Base-by-base conservation (phyloP, 176 grass and related monocot genomes). In the Zizania latifolia region DNA sequence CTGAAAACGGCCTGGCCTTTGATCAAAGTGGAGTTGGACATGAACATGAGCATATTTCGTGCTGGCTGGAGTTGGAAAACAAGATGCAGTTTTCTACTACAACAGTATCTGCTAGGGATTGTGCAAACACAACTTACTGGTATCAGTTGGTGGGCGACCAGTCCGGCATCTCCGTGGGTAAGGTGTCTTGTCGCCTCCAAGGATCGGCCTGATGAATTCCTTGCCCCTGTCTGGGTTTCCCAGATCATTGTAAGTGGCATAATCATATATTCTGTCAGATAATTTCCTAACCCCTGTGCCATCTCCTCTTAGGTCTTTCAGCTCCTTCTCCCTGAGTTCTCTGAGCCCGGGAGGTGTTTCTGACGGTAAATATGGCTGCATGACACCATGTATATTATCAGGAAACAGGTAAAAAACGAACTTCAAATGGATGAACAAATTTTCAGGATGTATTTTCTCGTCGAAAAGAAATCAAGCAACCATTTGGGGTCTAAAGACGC, bases 351-450 rank as follows among this genome's bases (percentile, higher is more conserved):
- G 78, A 37, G 95, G 95, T 36, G 95, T 99, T 81, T 99, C 79
- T 34, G 82, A 86, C 55, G 91, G 91, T 82, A 99, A 83, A 70
- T 94, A 99, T 12, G 95, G 95, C 95, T 99, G 85, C 91, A 98
- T 32, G 23, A 72, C 34, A 44, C 41, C 37, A 76, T 76, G 68
- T 34, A 32, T 57, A 68, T 26, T 59, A 69, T 89, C 31, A 82
- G 66, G 82, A 50, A 86, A 77, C 5, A n/a, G n/a, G n/a, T 31
- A 15, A 71, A 62, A 4, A 27, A 27, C 14, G 24, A 61, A 32
- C 12, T 76, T 56, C 1, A 9, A 77, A 7, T 30, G 23, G 32
- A 58, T 43, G 34, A 67, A 19, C 35, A 13, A 28, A 74, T 31
- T 11, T 5, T 54, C 24, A 34, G 0, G 24, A 56, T 61, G 60